Evolutionary conservation across 495 filamentous ascomycete species (phyloP).

Genomic region (Penicillium soppii): DNA sequence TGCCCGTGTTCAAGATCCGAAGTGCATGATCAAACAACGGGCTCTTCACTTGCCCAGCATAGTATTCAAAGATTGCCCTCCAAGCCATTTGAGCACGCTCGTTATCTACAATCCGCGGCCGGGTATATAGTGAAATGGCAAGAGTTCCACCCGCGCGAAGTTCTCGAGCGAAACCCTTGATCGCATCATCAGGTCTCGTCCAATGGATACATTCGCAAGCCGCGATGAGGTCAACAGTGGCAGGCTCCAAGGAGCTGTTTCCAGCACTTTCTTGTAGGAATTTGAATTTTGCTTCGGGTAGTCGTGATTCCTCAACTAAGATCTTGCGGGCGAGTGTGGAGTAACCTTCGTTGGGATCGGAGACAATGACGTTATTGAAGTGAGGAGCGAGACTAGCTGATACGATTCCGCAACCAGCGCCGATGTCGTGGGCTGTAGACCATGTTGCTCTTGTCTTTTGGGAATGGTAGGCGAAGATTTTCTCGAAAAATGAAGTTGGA

Average conservation of each 20-base stretch:
- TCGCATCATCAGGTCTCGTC: slow-evolving; percentile 1
- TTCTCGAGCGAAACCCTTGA: not conserved
- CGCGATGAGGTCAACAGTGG: not conserved
- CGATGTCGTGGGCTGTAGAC: slow-evolving; percentile 1
- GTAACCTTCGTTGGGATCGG: slow-evolving; percentile 5
- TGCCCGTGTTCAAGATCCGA: not conserved
- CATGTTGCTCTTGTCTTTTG: not conserved
- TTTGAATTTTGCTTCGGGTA: not conserved
- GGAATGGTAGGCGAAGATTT: slow-evolving; percentile 2
- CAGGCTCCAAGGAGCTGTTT: not conserved
- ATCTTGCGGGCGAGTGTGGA: not conserved
- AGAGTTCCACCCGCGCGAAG: not conserved
- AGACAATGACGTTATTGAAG: slow-evolving; percentile 3
- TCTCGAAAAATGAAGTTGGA: slow-evolving; percentile 3
- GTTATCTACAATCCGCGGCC: slow-evolving; percentile 1
- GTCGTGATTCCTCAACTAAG: not conserved
- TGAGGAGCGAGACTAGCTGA: not conserved
- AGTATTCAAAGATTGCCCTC: not conserved
- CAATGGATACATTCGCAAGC: slow-evolving; percentile 7
- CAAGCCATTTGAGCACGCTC: slow-evolving; percentile 2
- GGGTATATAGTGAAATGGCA: slow-evolving; percentile 3
- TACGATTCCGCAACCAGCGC: slow-evolving; percentile 4
- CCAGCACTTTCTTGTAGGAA: slow-evolving; percentile 2
- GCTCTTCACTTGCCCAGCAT: not conserved
- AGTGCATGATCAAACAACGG: slow-evolving; percentile 6